These are phyloP conservation scores for Xylaria sp. DNA, from an alignment of 2,329 filamentous ascomycete species.

Conservation along the genomic window DNA sequence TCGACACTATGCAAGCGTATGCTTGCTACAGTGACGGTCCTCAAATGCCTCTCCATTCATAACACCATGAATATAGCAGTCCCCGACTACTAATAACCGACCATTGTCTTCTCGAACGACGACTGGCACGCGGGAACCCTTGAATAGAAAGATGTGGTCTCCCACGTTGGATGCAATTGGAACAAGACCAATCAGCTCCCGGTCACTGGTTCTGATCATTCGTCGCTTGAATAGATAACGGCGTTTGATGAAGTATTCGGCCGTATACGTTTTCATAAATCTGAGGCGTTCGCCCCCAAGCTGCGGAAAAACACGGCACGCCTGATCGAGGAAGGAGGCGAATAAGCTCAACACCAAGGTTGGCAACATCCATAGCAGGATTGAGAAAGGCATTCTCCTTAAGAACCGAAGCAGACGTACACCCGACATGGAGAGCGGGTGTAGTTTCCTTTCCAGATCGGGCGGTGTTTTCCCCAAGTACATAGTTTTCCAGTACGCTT, in stretches of 20 bases:
- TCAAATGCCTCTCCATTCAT: not conserved
- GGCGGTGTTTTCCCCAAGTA: not conserved
- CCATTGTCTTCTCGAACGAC: not conserved
- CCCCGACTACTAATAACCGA: not conserved
- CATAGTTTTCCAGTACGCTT: not conserved
- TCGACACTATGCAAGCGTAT: not conserved
- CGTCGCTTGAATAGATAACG: not conserved
- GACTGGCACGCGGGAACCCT: not conserved
- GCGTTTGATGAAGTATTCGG: conserved; percentile 1
- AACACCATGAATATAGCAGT: not conserved
- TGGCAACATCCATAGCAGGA: not conserved
- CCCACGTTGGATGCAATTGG: not conserved
- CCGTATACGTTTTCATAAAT: not conserved
- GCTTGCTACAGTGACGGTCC: not conserved
- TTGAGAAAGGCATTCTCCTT: not conserved
- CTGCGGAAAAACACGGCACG: not conserved
- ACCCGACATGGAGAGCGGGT: not conserved
- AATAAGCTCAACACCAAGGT: not conserved
- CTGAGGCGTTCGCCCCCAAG: not conserved
- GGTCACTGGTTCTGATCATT: not conserved
- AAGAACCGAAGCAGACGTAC: not conserved
- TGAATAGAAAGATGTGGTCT: not conserved
- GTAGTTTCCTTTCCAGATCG: not conserved
- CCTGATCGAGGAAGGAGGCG: not conserved
- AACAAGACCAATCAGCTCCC: not conserved